A percentile compares a stretch with the other conserved stretches of the same genome.
Conservation (phyloP, 2,329 filamentous ascomycete genomes). For the Sporothrix pseudoabietina region DNA sequence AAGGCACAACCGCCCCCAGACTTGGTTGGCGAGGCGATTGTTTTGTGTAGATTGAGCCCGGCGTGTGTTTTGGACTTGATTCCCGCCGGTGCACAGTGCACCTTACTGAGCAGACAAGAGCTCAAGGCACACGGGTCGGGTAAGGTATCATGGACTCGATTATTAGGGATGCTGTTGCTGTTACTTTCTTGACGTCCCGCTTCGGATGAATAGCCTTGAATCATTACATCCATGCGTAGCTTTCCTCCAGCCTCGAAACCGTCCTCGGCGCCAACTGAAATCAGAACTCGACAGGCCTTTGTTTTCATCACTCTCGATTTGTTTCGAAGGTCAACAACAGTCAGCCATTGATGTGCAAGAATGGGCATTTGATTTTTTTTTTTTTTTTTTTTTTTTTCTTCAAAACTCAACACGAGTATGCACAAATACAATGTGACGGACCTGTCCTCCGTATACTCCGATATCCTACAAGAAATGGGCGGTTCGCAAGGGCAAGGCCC, state of each 20-base stretch:
- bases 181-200: background rate
- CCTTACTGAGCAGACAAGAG: background rate
- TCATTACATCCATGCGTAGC: background rate
- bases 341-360: background rate
- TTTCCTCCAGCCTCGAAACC: background rate
- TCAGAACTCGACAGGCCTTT: background rate
- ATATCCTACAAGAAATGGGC: background rate
- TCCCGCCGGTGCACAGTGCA: background rate
- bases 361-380: background rate
- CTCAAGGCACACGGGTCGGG: constrained; percentile 6
- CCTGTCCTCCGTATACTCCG: background rate
- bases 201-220: background rate
- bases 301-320: background rate
- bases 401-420: background rate
- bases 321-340: background rate
- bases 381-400: background rate
- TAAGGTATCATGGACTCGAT: background rate
- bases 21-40: background rate
- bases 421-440: background rate
- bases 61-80: constrained; percentile 14
- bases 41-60: constrained; percentile 9
- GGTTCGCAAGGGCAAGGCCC: background rate
- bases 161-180: background rate
- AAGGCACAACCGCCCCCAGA: background rate
- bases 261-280: constrained; percentile 14